A percentile compares a stretch with the other conserved stretches of the same genome.
Evolutionary conservation across 2,329 filamentous ascomycete species (phyloP).

Genomic region (Venturia oleaginea): DNA sequence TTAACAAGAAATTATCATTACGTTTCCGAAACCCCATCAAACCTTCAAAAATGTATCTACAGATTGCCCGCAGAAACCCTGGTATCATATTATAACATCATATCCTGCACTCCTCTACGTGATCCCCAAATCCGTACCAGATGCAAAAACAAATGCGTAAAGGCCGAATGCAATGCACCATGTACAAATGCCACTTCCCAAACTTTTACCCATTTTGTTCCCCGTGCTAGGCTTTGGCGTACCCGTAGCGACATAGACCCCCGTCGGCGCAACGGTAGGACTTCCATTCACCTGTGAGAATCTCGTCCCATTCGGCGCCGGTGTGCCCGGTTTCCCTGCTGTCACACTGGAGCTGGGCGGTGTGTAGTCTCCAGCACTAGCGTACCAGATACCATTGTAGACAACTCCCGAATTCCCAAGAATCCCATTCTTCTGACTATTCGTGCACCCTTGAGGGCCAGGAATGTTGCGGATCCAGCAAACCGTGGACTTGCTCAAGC

Average conservation of each 20-base stretch:
- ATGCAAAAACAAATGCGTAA: background rate
- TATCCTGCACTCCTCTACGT: background rate
- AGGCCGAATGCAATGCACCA: background rate
- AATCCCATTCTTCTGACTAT: conserved; percentile 42
- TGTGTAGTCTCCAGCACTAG: conserved; percentile 28
- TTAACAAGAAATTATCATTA: background rate
- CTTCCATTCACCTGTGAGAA: conserved; percentile 1
- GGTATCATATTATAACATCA: background rate
- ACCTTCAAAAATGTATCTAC: background rate
- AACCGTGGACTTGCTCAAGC: conserved; percentile 36
- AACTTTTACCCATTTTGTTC: background rate
- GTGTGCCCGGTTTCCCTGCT: conserved; percentile 25
- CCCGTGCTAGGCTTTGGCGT: conserved; percentile 20
- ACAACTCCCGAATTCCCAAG: conserved; percentile 44
- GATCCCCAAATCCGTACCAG: background rate
- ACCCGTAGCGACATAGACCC: conserved; percentile 30
- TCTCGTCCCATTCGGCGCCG: conserved; percentile 16
- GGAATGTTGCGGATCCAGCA: conserved; percentile 51
- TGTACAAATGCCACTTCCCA: background rate
- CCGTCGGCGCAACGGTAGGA: conserved; percentile 20
- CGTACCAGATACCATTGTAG: conserved; percentile 50
- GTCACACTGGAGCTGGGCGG: conserved; percentile 25
- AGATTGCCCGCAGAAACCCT: background rate
- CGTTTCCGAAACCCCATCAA: background rate
- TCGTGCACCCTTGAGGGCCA: conserved; percentile 40